Evolutionary conservation across 2,329 filamentous ascomycete genomes (phyloP).

Genomic region (Aspergillus sclerotialis): DNA sequence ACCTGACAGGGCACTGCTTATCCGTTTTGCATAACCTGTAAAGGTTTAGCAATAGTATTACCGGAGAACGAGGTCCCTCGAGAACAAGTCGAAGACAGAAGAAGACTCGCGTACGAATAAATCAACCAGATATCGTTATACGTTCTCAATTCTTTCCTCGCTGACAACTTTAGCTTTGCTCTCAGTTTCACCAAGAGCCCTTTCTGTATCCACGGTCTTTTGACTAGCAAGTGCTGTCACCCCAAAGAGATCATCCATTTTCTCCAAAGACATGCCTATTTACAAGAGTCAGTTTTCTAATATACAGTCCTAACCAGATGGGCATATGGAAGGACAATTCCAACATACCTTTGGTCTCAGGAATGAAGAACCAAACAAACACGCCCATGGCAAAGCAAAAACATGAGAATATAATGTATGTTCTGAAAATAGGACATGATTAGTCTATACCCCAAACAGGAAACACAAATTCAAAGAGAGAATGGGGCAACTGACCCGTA

Average conservation of each 20-base stretch:
- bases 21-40: no score
- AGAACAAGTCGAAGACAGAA: no score
- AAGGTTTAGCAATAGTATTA: no score
- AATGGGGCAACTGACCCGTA: slow-evolving; percentile 42
- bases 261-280: slow-evolving; percentile 48
- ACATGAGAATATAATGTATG: slow-evolving; percentile 62
- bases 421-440: slow-evolving; percentile 42
- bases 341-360: slow-evolving; percentile 68
- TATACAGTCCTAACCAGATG: no score
- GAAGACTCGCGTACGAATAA: no score
- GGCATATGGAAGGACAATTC: no score
- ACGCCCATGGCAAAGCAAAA: slow-evolving; percentile 61
- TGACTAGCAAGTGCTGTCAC: slow-evolving; percentile 41
- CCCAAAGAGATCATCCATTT: slow-evolving; percentile 62
- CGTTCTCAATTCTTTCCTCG: slow-evolving; percentile 5
- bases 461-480: slow-evolving; percentile 1
- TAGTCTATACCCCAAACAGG: slow-evolving; percentile 11
- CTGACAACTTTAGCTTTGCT: slow-evolving; percentile 10
- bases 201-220: slow-evolving; percentile 15
- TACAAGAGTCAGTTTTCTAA: no score
- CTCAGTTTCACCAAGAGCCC: slow-evolving; percentile 1
- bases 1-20: no score
- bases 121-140: no score
- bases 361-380: slow-evolving; percentile 63
- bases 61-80: no score